Conservation (phyloP, 2,329 filamentous ascomycete genomes). For the Fusarium sp. region DNA sequence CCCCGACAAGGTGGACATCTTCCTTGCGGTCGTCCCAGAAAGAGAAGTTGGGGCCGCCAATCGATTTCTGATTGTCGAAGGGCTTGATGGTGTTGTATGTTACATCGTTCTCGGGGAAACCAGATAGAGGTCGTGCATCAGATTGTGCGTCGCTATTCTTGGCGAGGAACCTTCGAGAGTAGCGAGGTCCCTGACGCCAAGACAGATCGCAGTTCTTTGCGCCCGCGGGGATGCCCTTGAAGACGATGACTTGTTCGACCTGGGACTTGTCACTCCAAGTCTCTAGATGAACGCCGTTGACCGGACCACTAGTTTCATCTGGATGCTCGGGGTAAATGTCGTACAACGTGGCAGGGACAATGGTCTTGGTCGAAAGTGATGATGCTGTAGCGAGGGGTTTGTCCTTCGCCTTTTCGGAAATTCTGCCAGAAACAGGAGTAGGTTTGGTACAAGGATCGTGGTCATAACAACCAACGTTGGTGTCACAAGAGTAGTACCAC, state of each 20-base stretch:
- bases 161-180: constrained; percentile 51
- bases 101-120: constrained; percentile 35
- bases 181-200: constrained; percentile 49
- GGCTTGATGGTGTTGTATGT: constrained; percentile 38
- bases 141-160: constrained; percentile 39
- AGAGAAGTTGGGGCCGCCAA: constrained; percentile 43
- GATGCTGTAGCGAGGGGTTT: neutral
- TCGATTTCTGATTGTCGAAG: constrained; percentile 26
- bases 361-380: neutral
- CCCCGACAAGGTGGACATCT: constrained; percentile 31
- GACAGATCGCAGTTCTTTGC: constrained; percentile 43
- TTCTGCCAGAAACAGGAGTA: neutral
- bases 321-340: constrained; percentile 30
- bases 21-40: constrained; percentile 39
- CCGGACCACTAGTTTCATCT: constrained; percentile 13
- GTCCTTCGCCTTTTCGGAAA: neutral
- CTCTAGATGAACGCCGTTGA: constrained; percentile 35
- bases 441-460: neutral
- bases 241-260: constrained; percentile 46
- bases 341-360: constrained; percentile 1
- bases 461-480: neutral
- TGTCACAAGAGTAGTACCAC: constrained; percentile 5
- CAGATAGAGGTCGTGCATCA: constrained; percentile 35
- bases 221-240: constrained; percentile 42
- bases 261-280: constrained; percentile 34